Percentiles rank a stretch among this genome's conserved stretches.
These are phyloP conservation scores for Kwoniella mangroviensis DNA, from an alignment of 768 basidiomycete species.

Conservation along the genomic window DNA sequence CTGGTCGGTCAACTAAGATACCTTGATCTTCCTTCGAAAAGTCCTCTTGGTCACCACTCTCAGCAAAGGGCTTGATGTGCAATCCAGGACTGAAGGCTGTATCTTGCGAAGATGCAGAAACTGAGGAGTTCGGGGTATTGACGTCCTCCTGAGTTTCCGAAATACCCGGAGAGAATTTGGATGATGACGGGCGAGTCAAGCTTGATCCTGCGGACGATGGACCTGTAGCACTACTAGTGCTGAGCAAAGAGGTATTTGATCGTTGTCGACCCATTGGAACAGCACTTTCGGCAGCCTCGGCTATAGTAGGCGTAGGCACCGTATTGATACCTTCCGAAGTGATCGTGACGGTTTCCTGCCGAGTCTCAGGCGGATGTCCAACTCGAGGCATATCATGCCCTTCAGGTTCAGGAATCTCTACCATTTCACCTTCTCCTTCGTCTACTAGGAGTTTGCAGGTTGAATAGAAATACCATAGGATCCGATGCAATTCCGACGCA, in stretches of 20 bases:
- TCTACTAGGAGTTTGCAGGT: slow-evolving; percentile 72
- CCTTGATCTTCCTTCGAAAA: slow-evolving; percentile 24
- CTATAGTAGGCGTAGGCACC: slow-evolving; percentile 40
- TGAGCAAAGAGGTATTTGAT: slow-evolving; percentile 7
- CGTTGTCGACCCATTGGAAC: slow-evolving; percentile 13
- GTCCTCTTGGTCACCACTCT: slow-evolving; percentile 22
- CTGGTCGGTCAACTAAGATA: slow-evolving; percentile 42
- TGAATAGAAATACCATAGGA: slow-evolving; percentile 90
- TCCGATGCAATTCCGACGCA: slow-evolving; percentile 73
- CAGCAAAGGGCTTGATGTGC: slow-evolving; percentile 30
- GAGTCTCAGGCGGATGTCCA: slow-evolving; percentile 1
- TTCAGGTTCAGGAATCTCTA: slow-evolving; percentile 11
- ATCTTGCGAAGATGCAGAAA: slow-evolving; percentile 23
- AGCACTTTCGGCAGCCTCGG: slow-evolving; percentile 31
- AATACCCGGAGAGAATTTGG: slow-evolving; percentile 8
- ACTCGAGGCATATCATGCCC: background rate
- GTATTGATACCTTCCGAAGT: slow-evolving; percentile 51
- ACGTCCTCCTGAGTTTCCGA: slow-evolving; percentile 14
- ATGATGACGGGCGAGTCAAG: slow-evolving; percentile 19
- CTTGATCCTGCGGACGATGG: slow-evolving; percentile 26
- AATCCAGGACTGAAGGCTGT: slow-evolving; percentile 33
- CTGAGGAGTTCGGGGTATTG: slow-evolving; percentile 21
- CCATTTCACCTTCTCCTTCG: slow-evolving; percentile 49
- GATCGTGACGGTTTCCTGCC: slow-evolving; percentile 34
- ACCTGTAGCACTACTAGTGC: slow-evolving; percentile 3